Base-by-base conservation (phyloP, 2,329 filamentous ascomycete genomes). In the Sporothrix dimorphospora region DNA sequence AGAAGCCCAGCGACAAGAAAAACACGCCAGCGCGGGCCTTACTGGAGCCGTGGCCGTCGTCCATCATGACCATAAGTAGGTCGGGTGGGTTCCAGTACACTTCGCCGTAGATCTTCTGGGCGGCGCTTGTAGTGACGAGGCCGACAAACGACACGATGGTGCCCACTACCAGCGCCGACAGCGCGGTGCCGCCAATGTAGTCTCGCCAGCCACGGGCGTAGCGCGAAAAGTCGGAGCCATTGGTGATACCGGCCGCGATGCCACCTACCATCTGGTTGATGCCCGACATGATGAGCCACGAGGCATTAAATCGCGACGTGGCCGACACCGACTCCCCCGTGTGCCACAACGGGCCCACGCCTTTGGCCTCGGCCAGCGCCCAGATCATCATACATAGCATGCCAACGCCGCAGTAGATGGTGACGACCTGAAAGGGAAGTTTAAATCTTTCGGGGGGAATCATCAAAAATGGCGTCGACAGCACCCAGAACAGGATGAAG, bases 151-250 rank as follows among this genome's bases (percentile, higher is more conserved):
- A 79, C 42, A 81, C 78, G 47, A 84, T 73, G 38, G 80, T 79
- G 5, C 81, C 81, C 55, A 82, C 80, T 24, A 82, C 76, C n/a
- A 82, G 74, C 27, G 83, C 30, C 2, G 57, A 61, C 57, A 61
- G 19, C 16, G 34, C 24, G 19, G 7, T 61, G 16, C 57, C 81
- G 19, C 82, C 1, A 84, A 84, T 72, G 85, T 80, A 30, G 82
- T 84, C 14, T 80, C 82, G 77, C 85, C 86, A 70, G 69, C 82
- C 78, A 30, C 77, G 78, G 73, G 81, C 81, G 72, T 84, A 85
- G 7, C 83, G 80, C 2, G 82, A 80, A 75, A 81, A 85, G 76
- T 85, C 83, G 21, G 78, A 80, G 73, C 83, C 83, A 74, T 84
- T 86, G 16, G 81, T 81, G 47, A 84, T 77, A 3, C 83, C 83